These are phyloP conservation scores for Sporothrix schenckii DNA, from an alignment of 2,329 filamentous ascomycete species.

Conservation along the genomic window DNA sequence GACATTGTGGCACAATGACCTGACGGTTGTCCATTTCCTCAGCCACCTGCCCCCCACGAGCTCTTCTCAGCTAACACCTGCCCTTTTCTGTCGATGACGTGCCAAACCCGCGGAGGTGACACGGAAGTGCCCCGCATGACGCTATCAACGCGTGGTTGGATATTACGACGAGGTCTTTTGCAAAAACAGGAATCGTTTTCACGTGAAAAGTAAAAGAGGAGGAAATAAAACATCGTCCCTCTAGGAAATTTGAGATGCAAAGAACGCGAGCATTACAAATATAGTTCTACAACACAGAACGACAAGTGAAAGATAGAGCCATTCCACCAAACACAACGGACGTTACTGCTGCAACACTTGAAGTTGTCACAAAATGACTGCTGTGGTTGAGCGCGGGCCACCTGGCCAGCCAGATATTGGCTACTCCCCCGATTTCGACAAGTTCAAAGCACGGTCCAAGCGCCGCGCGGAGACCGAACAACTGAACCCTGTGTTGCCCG, in stretches of 20 bases:
- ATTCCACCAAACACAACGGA: neutral
- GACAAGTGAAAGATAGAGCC: neutral
- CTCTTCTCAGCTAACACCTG: neutral
- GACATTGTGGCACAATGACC: neutral
- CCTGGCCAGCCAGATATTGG: conserved; percentile 61
- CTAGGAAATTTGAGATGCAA: too few relatives aligned
- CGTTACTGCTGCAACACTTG: neutral
- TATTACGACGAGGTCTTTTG: neutral
- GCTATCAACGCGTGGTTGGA: neutral
- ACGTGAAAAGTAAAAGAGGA: neutral
- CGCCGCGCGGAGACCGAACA: conserved; percentile 49
- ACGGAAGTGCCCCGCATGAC: conserved; percentile 14
- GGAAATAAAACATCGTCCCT: too few relatives aligned
- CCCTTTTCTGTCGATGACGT: conserved; percentile 6
- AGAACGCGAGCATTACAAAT: too few relatives aligned
- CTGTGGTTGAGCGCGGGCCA: conserved; percentile 38
- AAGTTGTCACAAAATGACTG: neutral
- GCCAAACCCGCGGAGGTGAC: neutral
- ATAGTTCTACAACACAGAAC: too few relatives aligned
- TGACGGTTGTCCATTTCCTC: neutral
- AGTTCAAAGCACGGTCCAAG: conserved; percentile 56
- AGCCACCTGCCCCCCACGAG: neutral
- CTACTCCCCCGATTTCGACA: conserved; percentile 58
- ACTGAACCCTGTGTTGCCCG: conserved; percentile 49
- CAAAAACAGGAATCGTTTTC: neutral